Evolutionary conservation across 1,284 basidiomycete species (phyloP).

Genomic region (Boletellus dicymbophilus): DNA sequence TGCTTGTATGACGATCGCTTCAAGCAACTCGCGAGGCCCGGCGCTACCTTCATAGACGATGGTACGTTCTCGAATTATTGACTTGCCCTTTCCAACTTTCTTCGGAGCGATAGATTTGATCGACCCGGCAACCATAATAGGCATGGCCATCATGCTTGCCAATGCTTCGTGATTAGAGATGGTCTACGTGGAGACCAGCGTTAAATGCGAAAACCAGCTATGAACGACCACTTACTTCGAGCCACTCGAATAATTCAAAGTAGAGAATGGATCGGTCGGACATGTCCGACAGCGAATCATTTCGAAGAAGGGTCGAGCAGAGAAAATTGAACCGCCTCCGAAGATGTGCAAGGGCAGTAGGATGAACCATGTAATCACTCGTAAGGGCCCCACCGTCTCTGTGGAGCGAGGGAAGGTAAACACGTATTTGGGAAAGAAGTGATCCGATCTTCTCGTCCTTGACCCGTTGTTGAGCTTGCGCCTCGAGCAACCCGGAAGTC

Average conservation of each 20-base stretch:
- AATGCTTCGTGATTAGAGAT: constrained; percentile 89
- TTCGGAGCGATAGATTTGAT: constrained; percentile 60
- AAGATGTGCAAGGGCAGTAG: constrained; percentile 86
- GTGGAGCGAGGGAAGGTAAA: constrained; percentile 78
- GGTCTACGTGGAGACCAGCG: constrained; percentile 47
- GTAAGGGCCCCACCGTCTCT: constrained; percentile 71
- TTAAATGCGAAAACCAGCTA: constrained; percentile 4
- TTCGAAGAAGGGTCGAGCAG: constrained; percentile 80
- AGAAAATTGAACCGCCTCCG: constrained; percentile 87
- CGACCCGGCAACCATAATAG: constrained; percentile 83
- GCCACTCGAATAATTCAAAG: constrained; percentile 87
- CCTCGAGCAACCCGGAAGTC: constrained; percentile 79
- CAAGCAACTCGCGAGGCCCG: constrained; percentile 85
- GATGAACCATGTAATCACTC: constrained; percentile 87
- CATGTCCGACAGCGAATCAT: constrained; percentile 93
- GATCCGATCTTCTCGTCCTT: constrained; percentile 74
- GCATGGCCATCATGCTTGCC: constrained; percentile 95
- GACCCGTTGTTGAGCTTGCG: constrained; percentile 63
- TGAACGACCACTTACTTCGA: constrained; percentile 62
- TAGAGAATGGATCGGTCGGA: constrained; percentile 85
- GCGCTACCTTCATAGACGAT: constrained; percentile 88
- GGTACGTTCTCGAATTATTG: constrained; percentile 68
- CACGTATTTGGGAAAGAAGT: constrained; percentile 68
- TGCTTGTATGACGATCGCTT: constrained; percentile 88
- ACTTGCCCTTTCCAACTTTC: constrained; percentile 45